phyloP scores from a whole-genome alignment of 441 rosid genomes.

The Arabidopsis hybrid region DNA sequence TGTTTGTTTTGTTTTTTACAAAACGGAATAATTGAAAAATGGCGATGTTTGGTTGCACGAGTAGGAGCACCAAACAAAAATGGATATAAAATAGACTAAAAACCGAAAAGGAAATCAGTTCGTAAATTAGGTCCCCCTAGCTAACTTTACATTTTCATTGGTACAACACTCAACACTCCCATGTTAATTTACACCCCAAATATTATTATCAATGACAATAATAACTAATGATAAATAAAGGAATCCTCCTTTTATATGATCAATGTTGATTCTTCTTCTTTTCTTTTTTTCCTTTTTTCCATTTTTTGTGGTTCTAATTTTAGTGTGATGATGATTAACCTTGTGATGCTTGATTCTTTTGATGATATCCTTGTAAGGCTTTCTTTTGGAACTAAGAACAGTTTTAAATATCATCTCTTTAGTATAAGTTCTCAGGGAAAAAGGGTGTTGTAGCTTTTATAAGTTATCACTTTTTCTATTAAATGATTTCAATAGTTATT shows the following conservation, averaged over 20 bases:
- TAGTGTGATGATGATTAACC: slow-evolving; percentile 9
- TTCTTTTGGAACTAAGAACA: slow-evolving; percentile 23
- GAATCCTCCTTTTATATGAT: slow-evolving; percentile 32
- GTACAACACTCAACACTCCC: slow-evolving; percentile 42
- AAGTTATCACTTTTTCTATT: background rate
- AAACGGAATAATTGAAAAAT: slow-evolving; percentile 16
- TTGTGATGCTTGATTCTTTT: slow-evolving; percentile 17
- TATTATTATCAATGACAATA: slow-evolving; percentile 7
- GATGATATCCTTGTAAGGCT: slow-evolving; percentile 27
- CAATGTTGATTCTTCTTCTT: slow-evolving; percentile 21
- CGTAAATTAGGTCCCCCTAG: slow-evolving; percentile 41
- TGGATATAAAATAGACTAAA: slow-evolving; percentile 45
- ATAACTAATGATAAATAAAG: slow-evolving; percentile 16
- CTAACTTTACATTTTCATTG: slow-evolving; percentile 46
- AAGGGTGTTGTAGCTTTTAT: background rate
- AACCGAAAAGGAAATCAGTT: slow-evolving; percentile 39
- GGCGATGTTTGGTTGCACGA: slow-evolving; percentile 43
- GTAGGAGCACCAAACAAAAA: slow-evolving; percentile 46
- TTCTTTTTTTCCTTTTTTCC: background rate
- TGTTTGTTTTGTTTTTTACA: background rate
- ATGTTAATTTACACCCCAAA: slow-evolving; percentile 38
- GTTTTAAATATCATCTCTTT: slow-evolving; percentile 7
- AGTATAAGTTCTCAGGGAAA: slow-evolving; percentile 14
- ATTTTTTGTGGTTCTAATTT: slow-evolving; percentile 31
- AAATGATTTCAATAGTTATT: slow-evolving; percentile 6